Percentiles rank a stretch among this genome's conserved stretches.
Conservation (phyloP, 148 eudicot species). For the Chenopodium album region DNA sequence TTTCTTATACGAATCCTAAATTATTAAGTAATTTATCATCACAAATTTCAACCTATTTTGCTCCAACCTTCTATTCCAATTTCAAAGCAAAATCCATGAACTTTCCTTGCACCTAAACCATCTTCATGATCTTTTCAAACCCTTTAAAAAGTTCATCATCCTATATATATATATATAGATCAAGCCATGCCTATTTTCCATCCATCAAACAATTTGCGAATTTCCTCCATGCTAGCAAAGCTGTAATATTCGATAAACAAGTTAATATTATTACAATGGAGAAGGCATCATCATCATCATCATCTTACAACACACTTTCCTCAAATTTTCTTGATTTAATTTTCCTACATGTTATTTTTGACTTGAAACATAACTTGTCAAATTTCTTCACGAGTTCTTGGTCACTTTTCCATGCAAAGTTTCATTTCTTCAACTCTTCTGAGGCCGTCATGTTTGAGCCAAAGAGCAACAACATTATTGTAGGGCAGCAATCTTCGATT, state of each 20-base stretch:
- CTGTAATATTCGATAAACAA: no score
- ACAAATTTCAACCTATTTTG: background rate
- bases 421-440: background rate
- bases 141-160: background rate
- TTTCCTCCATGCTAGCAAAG: no score
- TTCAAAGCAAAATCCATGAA: conserved; percentile 16
- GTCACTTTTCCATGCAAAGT: background rate
- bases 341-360: conserved; percentile 8
- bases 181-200: no score
- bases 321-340: conserved; percentile 13
- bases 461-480: background rate
- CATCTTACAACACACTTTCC: background rate
- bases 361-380: background rate
- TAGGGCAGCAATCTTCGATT: background rate
- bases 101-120: background rate
- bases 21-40: background rate
- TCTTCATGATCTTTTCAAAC: background rate
- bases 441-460: background rate
- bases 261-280: conserved; percentile 2
- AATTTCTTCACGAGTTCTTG: conserved; percentile 1
- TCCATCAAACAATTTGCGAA: no score
- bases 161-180: no score
- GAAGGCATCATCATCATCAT: conserved; percentile 3
- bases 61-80: background rate
- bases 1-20: background rate